Evolutionary conservation across 805 yeast genomes (phyloP).

Genomic region (Ogataea dorogensis): DNA sequence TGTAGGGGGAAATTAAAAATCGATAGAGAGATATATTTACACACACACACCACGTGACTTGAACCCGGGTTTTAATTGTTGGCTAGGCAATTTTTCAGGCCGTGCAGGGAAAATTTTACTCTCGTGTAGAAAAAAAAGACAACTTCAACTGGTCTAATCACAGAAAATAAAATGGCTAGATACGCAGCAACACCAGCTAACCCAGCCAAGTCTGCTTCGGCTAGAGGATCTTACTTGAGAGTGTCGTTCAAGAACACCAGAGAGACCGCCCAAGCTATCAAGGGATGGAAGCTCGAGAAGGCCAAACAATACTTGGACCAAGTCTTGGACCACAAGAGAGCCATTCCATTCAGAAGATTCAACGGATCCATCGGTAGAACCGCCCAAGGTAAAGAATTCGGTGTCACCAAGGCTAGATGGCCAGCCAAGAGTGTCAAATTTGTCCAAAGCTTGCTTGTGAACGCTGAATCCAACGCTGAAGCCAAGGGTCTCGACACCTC

Average conservation of each 20-base stretch:
- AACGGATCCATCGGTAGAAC: constrained; percentile 97
- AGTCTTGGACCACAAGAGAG: constrained; percentile 98
- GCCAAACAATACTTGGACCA: constrained; percentile 95
- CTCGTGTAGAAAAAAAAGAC: constrained; percentile 7
- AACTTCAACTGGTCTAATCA: constrained; percentile 16
- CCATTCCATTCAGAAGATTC: constrained; percentile 99
- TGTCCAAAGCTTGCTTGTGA: constrained; percentile 89
- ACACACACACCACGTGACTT: constrained; percentile 10
- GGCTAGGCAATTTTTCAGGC: constrained; percentile 14
- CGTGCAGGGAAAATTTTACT: constrained; percentile 18
- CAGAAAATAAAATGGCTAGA: constrained; percentile 76
- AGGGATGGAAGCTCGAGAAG: constrained; percentile 95
- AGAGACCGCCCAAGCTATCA: constrained; percentile 97
- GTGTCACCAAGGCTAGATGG: constrained; percentile 99
- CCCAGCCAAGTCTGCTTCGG: constrained; percentile 99
- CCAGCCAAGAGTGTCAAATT: constrained; percentile 98
- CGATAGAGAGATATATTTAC: no score
- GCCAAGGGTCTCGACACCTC: constrained; percentile 97
- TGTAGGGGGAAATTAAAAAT: no score
- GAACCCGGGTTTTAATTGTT: constrained; percentile 2
- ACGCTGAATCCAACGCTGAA: constrained; percentile 99
- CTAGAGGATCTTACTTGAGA: constrained; percentile 99
- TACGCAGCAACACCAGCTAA: constrained; percentile 99
- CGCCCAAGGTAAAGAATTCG: constrained; percentile 99
- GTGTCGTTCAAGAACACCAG: constrained; percentile 99